Base-by-base conservation (phyloP, 176 grass and related monocot genomes). In the Raddia distichophylla region DNA sequence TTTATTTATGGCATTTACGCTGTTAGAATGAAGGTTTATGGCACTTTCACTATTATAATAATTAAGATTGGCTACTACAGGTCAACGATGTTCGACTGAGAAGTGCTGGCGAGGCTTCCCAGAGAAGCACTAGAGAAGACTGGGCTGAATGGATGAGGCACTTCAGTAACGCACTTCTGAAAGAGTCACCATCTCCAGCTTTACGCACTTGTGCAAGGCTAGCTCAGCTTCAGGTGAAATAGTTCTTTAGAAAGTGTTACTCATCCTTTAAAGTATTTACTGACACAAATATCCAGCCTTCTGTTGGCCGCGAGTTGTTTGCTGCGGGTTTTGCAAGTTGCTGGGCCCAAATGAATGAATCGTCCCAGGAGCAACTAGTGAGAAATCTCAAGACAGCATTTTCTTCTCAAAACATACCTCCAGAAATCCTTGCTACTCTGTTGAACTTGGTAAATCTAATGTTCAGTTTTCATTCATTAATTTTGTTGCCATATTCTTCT, bases 141-240 rank as follows among this genome's bases (percentile, higher is more conserved):
- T 98, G 96, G 96, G 93, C 92, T 65, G 96, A 98, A 88, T 98
- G 96, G 93, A 98, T 95, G 96, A 90, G 96, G 46, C 96, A 98
- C 92, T 98, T 98, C 82, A 98, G 92, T 81, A 98, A 93, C 37
- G 95, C 93, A 75, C 90, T 98, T 80, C 92, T 98, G 45, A 98
- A 95, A 85, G 95, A 98, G 72, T 98, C 96, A 20, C 96, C 96
- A 54, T 93, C 93, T 83, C 96, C 96, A 83, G 96, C 96, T 86
- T 87, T 98, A 45, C 90, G 90, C 20, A 98, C 96, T 59, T 98
- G 96, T 69, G 92, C 93, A 73, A 95, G 91, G 79, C 92, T 98
- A 54, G 96, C 93, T 60, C 96, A 95, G 79, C 84, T 95, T 74
- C 96, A 98, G 90, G 96, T 98, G 75, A 79, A 46, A 5, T 80